Evolutionary conservation across 495 filamentous ascomycete species (phyloP).

Genomic region (Hyaloscypha variabilis): DNA sequence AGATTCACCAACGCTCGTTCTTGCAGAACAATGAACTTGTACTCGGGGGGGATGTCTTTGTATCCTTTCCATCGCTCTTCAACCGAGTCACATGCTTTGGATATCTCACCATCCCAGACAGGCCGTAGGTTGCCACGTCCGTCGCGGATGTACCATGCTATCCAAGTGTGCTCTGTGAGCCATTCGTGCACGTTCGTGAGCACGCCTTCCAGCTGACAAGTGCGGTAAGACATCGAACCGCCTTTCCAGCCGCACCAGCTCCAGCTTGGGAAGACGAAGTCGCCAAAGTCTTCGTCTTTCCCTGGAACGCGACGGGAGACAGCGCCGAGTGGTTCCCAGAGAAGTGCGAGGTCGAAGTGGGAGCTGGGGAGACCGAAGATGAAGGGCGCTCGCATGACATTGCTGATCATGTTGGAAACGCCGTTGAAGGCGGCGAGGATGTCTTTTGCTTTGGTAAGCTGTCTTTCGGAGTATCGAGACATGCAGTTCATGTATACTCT

Average conservation of each 20-base stretch:
- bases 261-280: slow-evolving; percentile 37
- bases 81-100: not conserved
- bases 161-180: slow-evolving; percentile 41
- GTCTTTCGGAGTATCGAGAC: slow-evolving; percentile 32
- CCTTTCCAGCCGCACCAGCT: slow-evolving; percentile 41
- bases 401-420: slow-evolving; percentile 27
- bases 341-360: slow-evolving; percentile 38
- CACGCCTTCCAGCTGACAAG: slow-evolving; percentile 28
- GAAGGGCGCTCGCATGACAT: slow-evolving; percentile 21
- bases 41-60: slow-evolving; percentile 1
- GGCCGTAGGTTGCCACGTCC: slow-evolving; percentile 33
- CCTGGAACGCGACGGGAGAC: not conserved
- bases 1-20: not conserved
- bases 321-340: slow-evolving; percentile 29
- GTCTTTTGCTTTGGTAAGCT: slow-evolving; percentile 33
- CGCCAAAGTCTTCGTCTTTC: not conserved
- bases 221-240: slow-evolving; percentile 29
- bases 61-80: slow-evolving; percentile 16
- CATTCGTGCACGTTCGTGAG: slow-evolving; percentile 36
- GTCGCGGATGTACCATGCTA: slow-evolving; percentile 39
- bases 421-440: slow-evolving; percentile 39
- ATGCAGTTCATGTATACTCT: slow-evolving; percentile 35
- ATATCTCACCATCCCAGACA: slow-evolving; percentile 26
- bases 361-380: slow-evolving; percentile 35
- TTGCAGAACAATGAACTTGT: slow-evolving; percentile 15